Base-by-base conservation (phyloP, 371 early-diverging fungal genomes). In the Rhizomucor pusillus region DNA sequence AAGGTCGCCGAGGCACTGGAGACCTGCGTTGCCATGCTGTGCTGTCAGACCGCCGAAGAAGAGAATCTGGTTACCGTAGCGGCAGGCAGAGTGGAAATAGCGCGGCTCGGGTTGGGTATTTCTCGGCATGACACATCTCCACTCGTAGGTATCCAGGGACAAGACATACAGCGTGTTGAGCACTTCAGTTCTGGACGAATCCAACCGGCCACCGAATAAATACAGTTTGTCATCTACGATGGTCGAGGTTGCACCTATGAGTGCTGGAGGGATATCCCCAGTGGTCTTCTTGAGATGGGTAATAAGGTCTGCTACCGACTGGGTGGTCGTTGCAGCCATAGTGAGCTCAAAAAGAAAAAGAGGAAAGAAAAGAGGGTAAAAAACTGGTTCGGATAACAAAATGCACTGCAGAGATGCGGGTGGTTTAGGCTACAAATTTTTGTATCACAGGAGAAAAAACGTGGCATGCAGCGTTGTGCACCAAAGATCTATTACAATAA, bases 21-120 rank as follows among this genome's bases (percentile, higher is more conserved):
- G 43, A 16, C 50, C 59, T 33, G 54, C 36, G 35, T 54, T 24
- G 36, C 48, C 47, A 45, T 29, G 50, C 16, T 22, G 35, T 12
- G 63, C 48, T 0, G 79, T 78, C 77, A 84, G 77, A 6, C 86
- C 86, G 40, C 86, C 86, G 63, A 72, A 80, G 46, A 77, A 68
- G 14, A 82, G 59, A 41, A 86, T 78, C 22, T 64, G 43, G 25
- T 71, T 63, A 33, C 60, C 24, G 54, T 64, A 39, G 58, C 45
- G 43, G 63, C 79, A 80, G 35, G 88, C 83, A 13, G 90, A 87
- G 67, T 91, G 91, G 57, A 91, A 91, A 60, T 89, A 90, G 16
- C 91, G 77, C 13, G 68, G 60, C 13, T 33, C 5, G 14, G 77
- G 71, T 37, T 53, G 75, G 52, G 41, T 48, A 50, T 67, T 56